These are phyloP conservation scores for Termitomyces sp. DNA, from an alignment of 768 basidiomycete genomes.

Conservation along the genomic window DNA sequence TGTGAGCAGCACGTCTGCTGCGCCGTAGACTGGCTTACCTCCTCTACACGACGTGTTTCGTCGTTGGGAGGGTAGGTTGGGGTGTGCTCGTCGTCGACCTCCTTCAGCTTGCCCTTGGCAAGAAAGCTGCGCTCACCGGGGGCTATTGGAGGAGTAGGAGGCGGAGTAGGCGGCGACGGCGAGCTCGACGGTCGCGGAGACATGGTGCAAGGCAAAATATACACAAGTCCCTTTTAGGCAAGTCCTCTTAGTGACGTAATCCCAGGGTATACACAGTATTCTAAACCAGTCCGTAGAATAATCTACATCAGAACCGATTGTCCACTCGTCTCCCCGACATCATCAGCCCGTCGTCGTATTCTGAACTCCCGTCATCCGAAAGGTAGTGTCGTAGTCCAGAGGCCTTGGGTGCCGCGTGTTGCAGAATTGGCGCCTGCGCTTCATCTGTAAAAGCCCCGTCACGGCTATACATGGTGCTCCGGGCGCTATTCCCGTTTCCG, in stretches of 20 bases:
- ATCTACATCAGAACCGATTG: slow-evolving; percentile 32
- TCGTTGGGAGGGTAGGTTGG: slow-evolving; percentile 66
- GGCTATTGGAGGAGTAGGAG: slow-evolving; percentile 37
- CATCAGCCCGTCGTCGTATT: slow-evolving; percentile 47
- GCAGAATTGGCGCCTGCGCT: slow-evolving; percentile 49
- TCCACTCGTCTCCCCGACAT: slow-evolving; percentile 34
- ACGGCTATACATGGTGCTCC: slow-evolving; percentile 47
- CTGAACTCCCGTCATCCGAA: slow-evolving; percentile 44
- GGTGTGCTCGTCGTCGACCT: slow-evolving; percentile 19
- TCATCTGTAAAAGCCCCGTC: slow-evolving; percentile 52
- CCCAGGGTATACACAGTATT: not conserved
- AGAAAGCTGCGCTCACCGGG: slow-evolving; percentile 24
- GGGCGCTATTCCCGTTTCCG: slow-evolving; percentile 40
- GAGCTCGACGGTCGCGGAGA: slow-evolving; percentile 12
- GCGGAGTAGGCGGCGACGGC: slow-evolving; percentile 36
- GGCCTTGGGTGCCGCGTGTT: slow-evolving; percentile 43
- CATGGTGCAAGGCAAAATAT: slow-evolving; percentile 14
- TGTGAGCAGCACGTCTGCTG: slow-evolving; percentile 6
- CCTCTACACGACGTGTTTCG: slow-evolving; percentile 66
- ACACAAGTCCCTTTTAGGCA: not conserved
- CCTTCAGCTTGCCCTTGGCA: slow-evolving; percentile 23
- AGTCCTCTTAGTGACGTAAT: not conserved
- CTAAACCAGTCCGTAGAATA: slow-evolving; percentile 13
- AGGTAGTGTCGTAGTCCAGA: slow-evolving; percentile 55
- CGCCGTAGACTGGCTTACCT: slow-evolving; percentile 41